Evolutionary conservation across 2,329 filamentous ascomycete genomes (phyloP).

Genomic region (Pseudocercospora macadamiae): DNA sequence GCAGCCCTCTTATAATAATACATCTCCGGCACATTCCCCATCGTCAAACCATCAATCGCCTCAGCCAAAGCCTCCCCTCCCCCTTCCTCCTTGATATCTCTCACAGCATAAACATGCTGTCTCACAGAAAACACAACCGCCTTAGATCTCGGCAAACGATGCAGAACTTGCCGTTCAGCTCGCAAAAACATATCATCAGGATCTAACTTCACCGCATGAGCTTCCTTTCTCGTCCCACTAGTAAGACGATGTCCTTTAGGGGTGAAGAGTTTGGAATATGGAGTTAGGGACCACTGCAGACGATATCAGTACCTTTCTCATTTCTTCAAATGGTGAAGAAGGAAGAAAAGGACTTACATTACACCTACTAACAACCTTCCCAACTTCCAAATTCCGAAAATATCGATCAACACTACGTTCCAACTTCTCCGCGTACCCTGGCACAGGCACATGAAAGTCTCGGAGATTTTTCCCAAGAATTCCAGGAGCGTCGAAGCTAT

Average conservation of each 20-base stretch:
- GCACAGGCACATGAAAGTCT: background rate
- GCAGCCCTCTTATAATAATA: background rate
- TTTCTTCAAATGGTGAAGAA: too few relatives aligned
- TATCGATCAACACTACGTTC: background rate
- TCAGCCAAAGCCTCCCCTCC: background rate
- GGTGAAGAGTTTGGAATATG: background rate
- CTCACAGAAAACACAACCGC: background rate
- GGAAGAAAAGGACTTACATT: background rate
- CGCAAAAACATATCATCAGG: background rate
- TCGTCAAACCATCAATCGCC: background rate
- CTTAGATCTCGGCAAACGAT: background rate
- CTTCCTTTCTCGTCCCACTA: background rate
- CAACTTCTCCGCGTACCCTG: conserved; percentile 1
- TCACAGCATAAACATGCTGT: background rate
- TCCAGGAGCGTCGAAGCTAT: background rate
- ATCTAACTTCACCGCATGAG: background rate
- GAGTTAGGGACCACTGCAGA: conserved; percentile 2
- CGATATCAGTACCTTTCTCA: too few relatives aligned
- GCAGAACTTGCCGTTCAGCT: background rate
- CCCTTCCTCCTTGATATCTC: background rate
- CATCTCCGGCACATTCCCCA: background rate
- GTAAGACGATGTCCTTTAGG: background rate
- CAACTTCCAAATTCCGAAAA: background rate
- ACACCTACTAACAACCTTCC: background rate
- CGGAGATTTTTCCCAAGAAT: background rate